Base-by-base conservation (phyloP, 169 alveolate genomes). In the Amoebophrya sp. region DNA sequence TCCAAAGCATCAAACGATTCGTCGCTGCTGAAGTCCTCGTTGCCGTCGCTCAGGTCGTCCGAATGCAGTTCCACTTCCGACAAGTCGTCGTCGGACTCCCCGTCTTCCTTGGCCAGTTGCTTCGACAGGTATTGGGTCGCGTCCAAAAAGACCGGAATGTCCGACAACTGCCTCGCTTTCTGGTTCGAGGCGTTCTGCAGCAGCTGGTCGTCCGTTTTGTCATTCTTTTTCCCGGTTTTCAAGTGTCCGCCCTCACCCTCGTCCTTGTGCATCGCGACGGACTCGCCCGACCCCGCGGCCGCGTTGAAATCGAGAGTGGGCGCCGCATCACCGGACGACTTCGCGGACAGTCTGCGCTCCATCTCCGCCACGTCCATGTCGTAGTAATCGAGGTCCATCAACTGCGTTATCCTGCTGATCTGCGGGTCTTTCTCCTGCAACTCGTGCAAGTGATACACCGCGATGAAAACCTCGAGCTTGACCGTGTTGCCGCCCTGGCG, bases 381-480 rank as follows among this genome's bases (percentile, higher is more conserved):
- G 83, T 66, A 66, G 83, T 66, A 66, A 25, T 66, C 83, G 32
- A 66, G 83, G 39, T 66, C 35, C 83, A 66, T 66, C 83, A 66
- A 25, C 35, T 66, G 83, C 83, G 83, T 66, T 66, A 66, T 66
- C 18, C 83, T 7, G 32, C 1, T 66, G 32, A 66, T 1, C 83
- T 66, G 83, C 83, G 83, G 83, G 83, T 66, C 83, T 25, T 66
- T 66, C 32, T 66, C 38, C 18, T 66, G 32, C 35, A 66, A 25
- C 18, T 66, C 83, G 35, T 66, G 83, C 83, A 66, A 25, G 83
- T 66, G 83, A 25, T 66, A 66, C 29, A n/a, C 32, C 10, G 83
- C 83, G 7, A 66, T 25, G 35, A 66, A 66, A 1, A 66, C 83
- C 38, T 0, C 35, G 10, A 66, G 35, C 35, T 18, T 18, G 35